Conservation (phyloP, 1,139 yeast species). For the Arxiozyma heterogenica region DNA sequence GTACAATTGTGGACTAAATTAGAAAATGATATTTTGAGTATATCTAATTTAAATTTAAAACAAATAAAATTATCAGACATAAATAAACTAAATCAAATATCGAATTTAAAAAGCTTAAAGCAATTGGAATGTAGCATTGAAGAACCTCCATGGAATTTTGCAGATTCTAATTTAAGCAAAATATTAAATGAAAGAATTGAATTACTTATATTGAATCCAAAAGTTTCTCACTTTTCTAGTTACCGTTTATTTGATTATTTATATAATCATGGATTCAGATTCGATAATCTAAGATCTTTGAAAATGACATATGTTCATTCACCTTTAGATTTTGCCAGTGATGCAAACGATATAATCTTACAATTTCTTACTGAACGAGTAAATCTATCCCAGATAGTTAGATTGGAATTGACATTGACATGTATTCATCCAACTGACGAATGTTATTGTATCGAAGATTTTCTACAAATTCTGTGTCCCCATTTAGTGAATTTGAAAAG, state of each 20-base stretch:
- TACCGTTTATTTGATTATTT: background rate
- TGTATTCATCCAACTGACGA: conserved; percentile 34
- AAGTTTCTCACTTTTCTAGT: background rate
- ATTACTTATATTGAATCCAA: background rate
- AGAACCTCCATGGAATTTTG: background rate
- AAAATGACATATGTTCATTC: conserved; percentile 38
- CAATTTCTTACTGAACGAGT: conserved; percentile 26
- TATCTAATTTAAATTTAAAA: background rate
- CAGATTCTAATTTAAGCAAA: background rate
- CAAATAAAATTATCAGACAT: background rate
- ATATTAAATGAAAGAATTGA: background rate
- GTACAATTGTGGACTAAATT: conserved; percentile 5
- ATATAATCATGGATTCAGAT: conserved; percentile 2
- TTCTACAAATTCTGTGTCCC: conserved; percentile 31
- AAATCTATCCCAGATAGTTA: conserved; percentile 27
- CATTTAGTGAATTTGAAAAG: conserved; percentile 28
- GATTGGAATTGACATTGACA: conserved; percentile 37
- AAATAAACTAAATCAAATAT: background rate
- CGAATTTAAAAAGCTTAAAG: background rate
- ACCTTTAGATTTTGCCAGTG: conserved; percentile 31
- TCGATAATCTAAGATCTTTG: conserved; percentile 20
- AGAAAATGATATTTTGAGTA: background rate
- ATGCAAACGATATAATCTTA: conserved; percentile 25
- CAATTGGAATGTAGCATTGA: background rate
- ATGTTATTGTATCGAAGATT: conserved; percentile 40